A percentile compares a stretch with the other conserved stretches of the same genome.
phyloP scores from a whole-genome alignment of 2,329 filamentous ascomycete species.

The Pseudocercospora fuligena region DNA sequence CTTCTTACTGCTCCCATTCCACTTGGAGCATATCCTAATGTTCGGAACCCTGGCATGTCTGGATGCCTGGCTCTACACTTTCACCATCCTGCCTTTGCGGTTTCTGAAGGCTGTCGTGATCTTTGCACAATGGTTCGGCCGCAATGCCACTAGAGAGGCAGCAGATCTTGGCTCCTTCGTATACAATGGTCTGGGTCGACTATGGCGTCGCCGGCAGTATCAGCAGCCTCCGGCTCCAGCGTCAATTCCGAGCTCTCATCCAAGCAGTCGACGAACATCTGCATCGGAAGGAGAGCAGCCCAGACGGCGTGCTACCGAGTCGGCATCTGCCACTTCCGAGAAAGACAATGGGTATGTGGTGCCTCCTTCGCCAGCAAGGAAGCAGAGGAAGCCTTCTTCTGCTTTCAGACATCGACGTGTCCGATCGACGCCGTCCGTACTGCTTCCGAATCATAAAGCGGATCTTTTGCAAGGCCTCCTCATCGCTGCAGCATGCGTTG shows the following conservation, averaged over 20 bases:
- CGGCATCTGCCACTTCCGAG: constrained; percentile 8
- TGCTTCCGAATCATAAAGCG: constrained; percentile 90
- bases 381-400: constrained; percentile 39
- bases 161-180: constrained; percentile 76
- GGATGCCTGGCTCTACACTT: constrained; percentile 94
- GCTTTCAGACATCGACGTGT: constrained; percentile 69
- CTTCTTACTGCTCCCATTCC: constrained; percentile 79
- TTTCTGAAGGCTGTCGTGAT: constrained; percentile 82
- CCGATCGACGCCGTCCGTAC: constrained; percentile 81
- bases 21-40: constrained; percentile 80
- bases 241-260: constrained; percentile 7
- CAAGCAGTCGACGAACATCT: constrained; percentile 29
- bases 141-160: constrained; percentile 72
- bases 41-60: constrained; percentile 92
- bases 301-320: constrained; percentile 7
- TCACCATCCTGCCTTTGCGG: constrained; percentile 89
- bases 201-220: constrained; percentile 64
- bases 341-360: constrained; percentile 20
- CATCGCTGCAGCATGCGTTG: constrained; percentile 81
- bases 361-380: constrained; percentile 21
- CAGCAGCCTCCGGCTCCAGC: constrained; percentile 3
- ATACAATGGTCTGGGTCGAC: constrained; percentile 75
- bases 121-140: constrained; percentile 76
- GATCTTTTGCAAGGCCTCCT: constrained; percentile 90
- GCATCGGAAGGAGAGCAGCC: constrained; percentile 22